Evolutionary conservation across 2,329 filamentous ascomycete genomes (phyloP), one percentile per base, ranked within the genome.

Genomic region (Epichloe typhina): DNA sequence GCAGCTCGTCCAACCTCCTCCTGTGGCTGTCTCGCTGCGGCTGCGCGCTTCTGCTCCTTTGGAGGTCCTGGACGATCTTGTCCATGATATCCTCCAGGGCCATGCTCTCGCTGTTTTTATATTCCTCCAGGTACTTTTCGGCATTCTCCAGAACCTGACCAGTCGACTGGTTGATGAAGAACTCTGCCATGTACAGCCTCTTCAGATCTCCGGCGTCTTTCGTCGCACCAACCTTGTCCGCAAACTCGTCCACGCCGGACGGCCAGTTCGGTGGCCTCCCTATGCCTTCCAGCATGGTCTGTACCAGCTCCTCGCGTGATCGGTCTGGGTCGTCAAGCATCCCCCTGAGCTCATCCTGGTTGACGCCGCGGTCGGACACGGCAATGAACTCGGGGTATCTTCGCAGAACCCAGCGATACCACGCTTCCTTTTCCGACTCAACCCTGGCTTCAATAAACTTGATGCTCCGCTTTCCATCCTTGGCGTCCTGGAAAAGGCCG

Each of bases 391-490:
- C 65, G 6, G 68, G 67, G 46, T 69, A 64, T 50, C 58, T 63
- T n/a, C 66, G 61, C 44, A 71, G 54, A 3, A 69, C 66, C 61
- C 67, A 72, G 50, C 72, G 69, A 52, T 77, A 76, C 75, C 77
- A 80, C 11, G 69, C 69, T 53, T 70, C 69, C 58, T 76, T 76
- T 59, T 79, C 75, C 31, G 69, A 69, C 9, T 67, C 64, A 56
- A 80, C 71, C 53, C 71, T 70, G 21, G 69, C 66, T 55, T 79
- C 75, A 40, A 80, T 70, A 17, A 60, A 63, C 41, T 66, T 63
- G 12, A 78, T 61, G 48, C 68, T 66, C n/a, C 66, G 59, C 43
- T 69, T 68, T 55, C 68, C 63, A 15, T 67, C 63, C 55, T 69
- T 71, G 48, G 72, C 74, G 47, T 73, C 71, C 5, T 72, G 61